These are phyloP conservation scores for Pichia californica DNA, from an alignment of 805 yeast species.

Conservation along the genomic window DNA sequence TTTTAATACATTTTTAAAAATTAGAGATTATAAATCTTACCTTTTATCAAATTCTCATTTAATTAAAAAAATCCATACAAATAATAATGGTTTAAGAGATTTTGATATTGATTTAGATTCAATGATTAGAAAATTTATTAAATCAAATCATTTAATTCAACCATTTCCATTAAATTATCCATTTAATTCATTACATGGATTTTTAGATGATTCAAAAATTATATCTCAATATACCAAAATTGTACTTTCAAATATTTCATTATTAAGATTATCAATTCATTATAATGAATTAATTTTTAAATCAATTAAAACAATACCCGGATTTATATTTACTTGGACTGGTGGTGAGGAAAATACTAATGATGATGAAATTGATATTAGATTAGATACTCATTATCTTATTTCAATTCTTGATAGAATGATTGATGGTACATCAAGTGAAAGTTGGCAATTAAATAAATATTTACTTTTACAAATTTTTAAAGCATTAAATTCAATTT, in stretches of 20 bases:
- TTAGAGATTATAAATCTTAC: conserved; percentile 18
- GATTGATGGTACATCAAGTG: conserved; percentile 18
- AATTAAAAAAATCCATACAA: conserved; percentile 14
- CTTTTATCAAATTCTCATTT: conserved; percentile 14
- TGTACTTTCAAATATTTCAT: conserved; percentile 19
- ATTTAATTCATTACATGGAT: conserved; percentile 16
- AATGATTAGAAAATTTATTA: conserved; percentile 20
- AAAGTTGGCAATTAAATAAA: conserved; percentile 19
- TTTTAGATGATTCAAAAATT: conserved; percentile 16
- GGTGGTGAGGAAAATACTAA: conserved; percentile 8
- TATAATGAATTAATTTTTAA: conserved; percentile 9
- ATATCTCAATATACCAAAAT: conserved; percentile 17
- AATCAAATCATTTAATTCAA: conserved; percentile 21
- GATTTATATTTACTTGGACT: conserved; percentile 15
- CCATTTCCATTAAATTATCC: conserved; percentile 24
- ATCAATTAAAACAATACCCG: conserved; percentile 7
- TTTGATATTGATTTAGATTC: conserved; percentile 2
- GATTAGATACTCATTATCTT: conserved; percentile 22
- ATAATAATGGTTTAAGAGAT: not conserved
- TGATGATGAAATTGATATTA: conserved; percentile 7
- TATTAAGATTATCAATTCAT: conserved; percentile 13
- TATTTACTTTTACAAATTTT: conserved; percentile 22
- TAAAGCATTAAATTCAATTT: conserved; percentile 20
- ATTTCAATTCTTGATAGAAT: conserved; percentile 16
- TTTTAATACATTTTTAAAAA: conserved; percentile 13